phyloP scores from a whole-genome alignment of 306 rosid genomes.

The Trichosanthes cucumerina region DNA sequence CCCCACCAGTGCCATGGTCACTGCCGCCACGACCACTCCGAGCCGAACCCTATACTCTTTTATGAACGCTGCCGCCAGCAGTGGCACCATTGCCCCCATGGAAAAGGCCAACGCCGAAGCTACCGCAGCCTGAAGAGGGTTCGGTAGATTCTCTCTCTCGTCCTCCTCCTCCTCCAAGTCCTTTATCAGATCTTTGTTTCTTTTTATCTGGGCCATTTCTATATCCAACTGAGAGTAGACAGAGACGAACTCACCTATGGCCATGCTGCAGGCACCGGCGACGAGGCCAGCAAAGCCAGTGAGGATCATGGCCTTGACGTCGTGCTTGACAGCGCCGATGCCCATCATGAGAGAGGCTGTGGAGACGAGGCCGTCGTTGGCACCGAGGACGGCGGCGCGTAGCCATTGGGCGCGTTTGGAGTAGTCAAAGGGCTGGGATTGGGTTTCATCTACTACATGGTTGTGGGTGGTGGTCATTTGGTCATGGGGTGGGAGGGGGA shows the following conservation, averaged over 20 bases:
- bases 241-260: constrained; percentile 90
- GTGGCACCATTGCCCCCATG: constrained; percentile 74
- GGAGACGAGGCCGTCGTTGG: constrained; percentile 85
- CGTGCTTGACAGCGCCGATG: constrained; percentile 76
- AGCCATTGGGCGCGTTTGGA: constrained; percentile 89
- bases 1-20: constrained; percentile 42
- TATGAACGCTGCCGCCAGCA: constrained; percentile 71
- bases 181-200: constrained; percentile 18
- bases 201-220: constrained; percentile 54
- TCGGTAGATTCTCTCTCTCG: constrained; percentile 50
- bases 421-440: constrained; percentile 42
- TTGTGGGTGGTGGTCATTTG: background rate
- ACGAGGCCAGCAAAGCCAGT: constrained; percentile 78
- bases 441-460: background rate
- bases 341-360: constrained; percentile 94
- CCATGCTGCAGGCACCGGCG: constrained; percentile 96
- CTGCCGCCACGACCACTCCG: constrained; percentile 51
- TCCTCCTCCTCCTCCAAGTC: constrained; percentile 2
- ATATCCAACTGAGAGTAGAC: constrained; percentile 79
- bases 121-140: constrained; percentile 75
- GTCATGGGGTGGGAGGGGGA: background rate
- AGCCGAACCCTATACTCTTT: constrained; percentile 50
- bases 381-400: constrained; percentile 83
- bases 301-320: constrained; percentile 71
- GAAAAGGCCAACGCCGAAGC: constrained; percentile 83